Percentiles rank a stretch among this genome's conserved stretches.
Conservation (phyloP, 2,329 filamentous ascomycete genomes). For the Lachnellula cervina region DNA sequence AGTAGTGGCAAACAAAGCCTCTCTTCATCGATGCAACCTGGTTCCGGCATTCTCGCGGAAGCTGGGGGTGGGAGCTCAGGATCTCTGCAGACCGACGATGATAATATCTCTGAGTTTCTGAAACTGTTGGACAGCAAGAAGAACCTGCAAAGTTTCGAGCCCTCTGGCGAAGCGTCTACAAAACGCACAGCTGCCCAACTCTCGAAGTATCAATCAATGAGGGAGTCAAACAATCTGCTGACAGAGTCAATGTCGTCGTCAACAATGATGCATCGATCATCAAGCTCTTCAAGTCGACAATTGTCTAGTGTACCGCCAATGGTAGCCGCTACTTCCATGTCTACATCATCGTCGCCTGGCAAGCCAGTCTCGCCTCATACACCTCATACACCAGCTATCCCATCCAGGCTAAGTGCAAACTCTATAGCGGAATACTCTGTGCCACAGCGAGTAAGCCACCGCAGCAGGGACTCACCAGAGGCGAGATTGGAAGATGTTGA, state of each 20-base stretch:
- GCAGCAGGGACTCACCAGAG: slow-evolving; percentile 19
- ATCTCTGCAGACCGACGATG: slow-evolving; percentile 71
- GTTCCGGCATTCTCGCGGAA: slow-evolving; percentile 74
- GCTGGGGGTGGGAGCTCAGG: slow-evolving; percentile 62
- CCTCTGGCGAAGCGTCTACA: slow-evolving; percentile 62
- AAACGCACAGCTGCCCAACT: slow-evolving; percentile 75
- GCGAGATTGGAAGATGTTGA: slow-evolving; percentile 22
- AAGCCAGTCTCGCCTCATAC: slow-evolving; percentile 88
- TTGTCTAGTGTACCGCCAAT: slow-evolving; percentile 60
- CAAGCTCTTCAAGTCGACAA: slow-evolving; percentile 63
- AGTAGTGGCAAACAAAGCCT: slow-evolving; percentile 79
- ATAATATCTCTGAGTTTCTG: slow-evolving; percentile 90
- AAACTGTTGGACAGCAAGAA: slow-evolving; percentile 84
- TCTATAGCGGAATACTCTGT: slow-evolving; percentile 68
- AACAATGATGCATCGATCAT: slow-evolving; percentile 75
- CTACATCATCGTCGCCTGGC: slow-evolving; percentile 81
- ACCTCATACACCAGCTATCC: slow-evolving; percentile 88
- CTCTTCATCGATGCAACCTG: slow-evolving; percentile 66
- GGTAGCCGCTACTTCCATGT: slow-evolving; percentile 67
- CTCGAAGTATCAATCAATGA: slow-evolving; percentile 81
- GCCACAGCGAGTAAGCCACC: slow-evolving; percentile 22
- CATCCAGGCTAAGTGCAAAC: slow-evolving; percentile 87
- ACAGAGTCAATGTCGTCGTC: slow-evolving; percentile 94
- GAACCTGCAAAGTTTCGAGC: slow-evolving; percentile 75
- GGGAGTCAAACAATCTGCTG: slow-evolving; percentile 80